Evolutionary conservation across 2,329 filamentous ascomycete genomes (phyloP).

Genomic region (Colletotrichum sp.): DNA sequence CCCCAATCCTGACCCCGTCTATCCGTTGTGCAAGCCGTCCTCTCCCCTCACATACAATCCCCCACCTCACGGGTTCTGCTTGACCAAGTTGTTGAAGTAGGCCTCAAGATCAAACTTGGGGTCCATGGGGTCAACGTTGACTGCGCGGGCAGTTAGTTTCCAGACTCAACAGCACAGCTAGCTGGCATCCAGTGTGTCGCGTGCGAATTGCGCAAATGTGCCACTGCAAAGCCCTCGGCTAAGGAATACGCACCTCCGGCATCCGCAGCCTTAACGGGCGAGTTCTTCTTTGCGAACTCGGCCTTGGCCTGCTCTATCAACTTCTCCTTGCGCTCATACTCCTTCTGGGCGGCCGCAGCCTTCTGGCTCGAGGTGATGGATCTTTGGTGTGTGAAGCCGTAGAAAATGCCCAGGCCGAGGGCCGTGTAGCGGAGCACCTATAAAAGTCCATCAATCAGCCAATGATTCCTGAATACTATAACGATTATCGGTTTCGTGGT

Average conservation of each 20-base stretch:
- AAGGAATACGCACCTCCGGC: constrained; percentile 11
- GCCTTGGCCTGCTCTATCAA: constrained; percentile 94
- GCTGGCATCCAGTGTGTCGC: not conserved
- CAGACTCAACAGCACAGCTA: not conserved
- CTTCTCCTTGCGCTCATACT: constrained; percentile 89
- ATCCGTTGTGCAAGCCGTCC: constrained; percentile 31
- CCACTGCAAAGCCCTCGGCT: not conserved
- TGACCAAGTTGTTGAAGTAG: constrained; percentile 69
- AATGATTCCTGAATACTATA: not conserved
- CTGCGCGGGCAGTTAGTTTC: constrained; percentile 42
- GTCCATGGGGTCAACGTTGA: constrained; percentile 78
- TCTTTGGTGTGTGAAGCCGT: constrained; percentile 94
- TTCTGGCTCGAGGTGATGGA: constrained; percentile 76
- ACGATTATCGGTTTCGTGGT: not conserved
- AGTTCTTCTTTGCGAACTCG: constrained; percentile 82
- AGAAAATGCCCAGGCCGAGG: constrained; percentile 89
- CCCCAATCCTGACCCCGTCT: constrained; percentile 24
- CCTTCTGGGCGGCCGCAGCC: constrained; percentile 73
- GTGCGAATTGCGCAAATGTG: not conserved
- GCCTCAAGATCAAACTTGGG: constrained; percentile 94
- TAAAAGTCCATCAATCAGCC: constrained; percentile 32
- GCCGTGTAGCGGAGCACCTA: constrained; percentile 98
- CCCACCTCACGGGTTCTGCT: constrained; percentile 53
- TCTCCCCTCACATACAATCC: constrained; percentile 26
- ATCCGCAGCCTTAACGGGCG: constrained; percentile 40